Conservation (phyloP, 495 filamentous ascomycete species). For the Lasiosphaeria miniovina region DNA sequence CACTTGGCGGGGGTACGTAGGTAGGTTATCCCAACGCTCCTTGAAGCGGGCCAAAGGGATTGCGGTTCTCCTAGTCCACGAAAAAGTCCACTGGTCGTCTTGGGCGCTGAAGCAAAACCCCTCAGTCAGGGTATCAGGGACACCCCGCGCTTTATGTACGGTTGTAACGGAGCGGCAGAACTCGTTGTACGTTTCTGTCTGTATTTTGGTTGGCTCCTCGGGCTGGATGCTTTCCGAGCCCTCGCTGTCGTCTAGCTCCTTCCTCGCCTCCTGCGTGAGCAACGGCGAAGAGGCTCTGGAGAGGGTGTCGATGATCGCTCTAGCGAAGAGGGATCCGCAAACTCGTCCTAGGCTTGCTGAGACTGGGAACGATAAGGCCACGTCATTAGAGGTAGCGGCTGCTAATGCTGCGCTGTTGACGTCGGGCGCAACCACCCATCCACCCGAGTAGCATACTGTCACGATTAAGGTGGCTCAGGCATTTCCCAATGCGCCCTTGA, state of each 20-base stretch:
- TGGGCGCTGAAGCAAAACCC: conserved; percentile 8
- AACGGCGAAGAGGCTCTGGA: not conserved
- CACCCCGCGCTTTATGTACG: not conserved
- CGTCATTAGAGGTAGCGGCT: not conserved
- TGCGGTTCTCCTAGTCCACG: conserved; percentile 7
- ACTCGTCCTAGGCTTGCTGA: not conserved
- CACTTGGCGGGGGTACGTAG: conserved; percentile 5
- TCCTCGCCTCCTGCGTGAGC: conserved; percentile 5
- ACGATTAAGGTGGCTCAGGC: conserved; percentile 1
- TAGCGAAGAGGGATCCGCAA: too few species aligned
- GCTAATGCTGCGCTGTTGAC: conserved; percentile 1
- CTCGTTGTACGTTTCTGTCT: conserved; percentile 10
- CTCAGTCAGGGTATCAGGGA: not conserved
- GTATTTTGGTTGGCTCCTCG: conserved; percentile 3
- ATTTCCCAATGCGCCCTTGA: conserved; percentile 2
- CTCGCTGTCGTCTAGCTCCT: too few species aligned
- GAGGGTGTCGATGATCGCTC: conserved; percentile 1
- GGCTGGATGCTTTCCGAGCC: conserved; percentile 1
- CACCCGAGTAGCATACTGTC: conserved; percentile 4
- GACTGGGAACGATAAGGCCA: not conserved
- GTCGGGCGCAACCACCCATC: too few species aligned
- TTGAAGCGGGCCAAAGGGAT: too few species aligned
- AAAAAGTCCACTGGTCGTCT: conserved; percentile 8
- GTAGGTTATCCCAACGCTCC: conserved; percentile 11
- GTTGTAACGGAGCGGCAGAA: conserved; percentile 5